These are phyloP conservation scores for Gossypium thurberi DNA, from an alignment of 345 rosid species.

Conservation along the genomic window DNA sequence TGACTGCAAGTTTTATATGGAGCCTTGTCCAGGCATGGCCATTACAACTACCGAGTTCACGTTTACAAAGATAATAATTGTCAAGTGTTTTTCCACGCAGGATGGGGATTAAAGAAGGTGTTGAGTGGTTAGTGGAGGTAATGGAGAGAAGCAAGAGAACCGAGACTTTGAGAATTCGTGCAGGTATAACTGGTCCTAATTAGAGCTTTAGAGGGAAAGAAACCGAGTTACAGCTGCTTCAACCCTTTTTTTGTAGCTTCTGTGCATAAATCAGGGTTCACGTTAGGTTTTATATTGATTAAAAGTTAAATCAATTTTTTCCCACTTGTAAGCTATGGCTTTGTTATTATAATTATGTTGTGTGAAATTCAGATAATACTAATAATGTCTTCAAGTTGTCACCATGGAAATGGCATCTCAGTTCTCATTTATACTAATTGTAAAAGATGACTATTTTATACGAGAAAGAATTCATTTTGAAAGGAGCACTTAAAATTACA, in stretches of 20 bases:
- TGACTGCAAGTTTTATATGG: background rate
- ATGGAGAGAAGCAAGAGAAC: conserved; percentile 99
- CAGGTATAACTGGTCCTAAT: conserved; percentile 37
- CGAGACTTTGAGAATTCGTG: conserved; percentile 67
- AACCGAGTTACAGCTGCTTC: background rate
- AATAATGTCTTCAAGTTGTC: background rate
- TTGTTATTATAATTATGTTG: background rate
- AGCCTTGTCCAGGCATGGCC: background rate
- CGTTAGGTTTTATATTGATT: background rate
- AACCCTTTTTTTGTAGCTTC: conserved; percentile 25
- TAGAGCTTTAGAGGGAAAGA: conserved; percentile 24
- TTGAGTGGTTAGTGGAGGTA: conserved; percentile 83
- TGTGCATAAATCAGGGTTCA: conserved; percentile 41
- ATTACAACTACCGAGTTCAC: background rate
- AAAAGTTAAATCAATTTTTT: background rate
- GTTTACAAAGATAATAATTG: background rate
- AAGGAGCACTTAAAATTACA: too few species aligned
- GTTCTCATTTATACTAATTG: conserved; percentile 3
- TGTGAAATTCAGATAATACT: conserved; percentile 2
- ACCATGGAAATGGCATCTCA: background rate
- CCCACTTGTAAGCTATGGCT: background rate
- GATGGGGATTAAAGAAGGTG: conserved; percentile 78
- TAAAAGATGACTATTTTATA: background rate
- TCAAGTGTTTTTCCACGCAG: conserved; percentile 31
- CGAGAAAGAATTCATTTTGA: too few species aligned